Conservation (phyloP, 305 asterid species). For the Coffea humblotiana region DNA sequence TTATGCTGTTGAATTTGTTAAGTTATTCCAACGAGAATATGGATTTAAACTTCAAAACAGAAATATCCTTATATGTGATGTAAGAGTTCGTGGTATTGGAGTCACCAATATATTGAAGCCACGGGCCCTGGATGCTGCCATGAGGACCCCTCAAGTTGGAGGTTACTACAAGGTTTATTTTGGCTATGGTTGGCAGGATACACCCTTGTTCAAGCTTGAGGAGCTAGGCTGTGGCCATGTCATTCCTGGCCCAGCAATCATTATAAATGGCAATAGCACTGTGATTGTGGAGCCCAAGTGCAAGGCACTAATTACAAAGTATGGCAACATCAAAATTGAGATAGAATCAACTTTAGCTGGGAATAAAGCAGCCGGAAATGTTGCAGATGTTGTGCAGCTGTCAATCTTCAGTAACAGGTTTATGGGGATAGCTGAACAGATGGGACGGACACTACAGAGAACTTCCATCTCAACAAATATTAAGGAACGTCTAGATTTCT, state of each 20-base stretch:
- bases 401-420: constrained; percentile 92
- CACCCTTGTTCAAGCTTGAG: constrained; percentile 86
- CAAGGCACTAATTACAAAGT: constrained; percentile 65
- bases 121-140: constrained; percentile 43
- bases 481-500: constrained; percentile 91
- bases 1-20: constrained; percentile 74
- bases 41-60: constrained; percentile 84
- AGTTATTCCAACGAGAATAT: constrained; percentile 82
- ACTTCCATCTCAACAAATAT: constrained; percentile 95
- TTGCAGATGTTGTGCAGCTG: constrained; percentile 96
- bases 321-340: constrained; percentile 80
- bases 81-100: constrained; percentile 91
- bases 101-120: constrained; percentile 82
- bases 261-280: constrained; percentile 97
- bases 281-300: constrained; percentile 86
- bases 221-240: constrained; percentile 60
- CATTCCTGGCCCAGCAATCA: constrained; percentile 74
- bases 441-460: constrained; percentile 97
- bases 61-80: constrained; percentile 81
- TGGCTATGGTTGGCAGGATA: constrained; percentile 62
- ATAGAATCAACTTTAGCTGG: constrained; percentile 42
- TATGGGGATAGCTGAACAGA: constrained; percentile 99
- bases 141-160: constrained; percentile 45
- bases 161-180: constrained; percentile 62
- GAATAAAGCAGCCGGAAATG: constrained; percentile 52